Evolutionary conservation across 2,329 filamentous ascomycete species (phyloP).

Genomic region (Canariomyces notabilis): DNA sequence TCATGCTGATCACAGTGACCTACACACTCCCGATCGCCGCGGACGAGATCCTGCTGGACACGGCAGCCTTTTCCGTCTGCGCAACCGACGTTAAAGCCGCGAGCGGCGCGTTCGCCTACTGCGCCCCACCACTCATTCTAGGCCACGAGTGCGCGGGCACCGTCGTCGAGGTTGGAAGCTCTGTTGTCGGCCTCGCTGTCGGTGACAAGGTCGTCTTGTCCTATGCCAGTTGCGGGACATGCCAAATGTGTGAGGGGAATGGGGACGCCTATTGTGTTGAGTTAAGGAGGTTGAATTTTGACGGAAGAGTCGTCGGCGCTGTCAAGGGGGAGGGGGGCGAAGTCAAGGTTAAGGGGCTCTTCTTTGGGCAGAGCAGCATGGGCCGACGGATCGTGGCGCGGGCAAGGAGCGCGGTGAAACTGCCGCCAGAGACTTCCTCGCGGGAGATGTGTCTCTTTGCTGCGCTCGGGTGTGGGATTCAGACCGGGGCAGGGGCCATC

Average conservation of each 20-base stretch:
- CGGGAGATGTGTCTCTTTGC: conserved; percentile 8
- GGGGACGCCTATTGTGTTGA: conserved; percentile 8
- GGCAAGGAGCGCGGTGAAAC: conserved; percentile 8
- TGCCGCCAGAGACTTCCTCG: not conserved
- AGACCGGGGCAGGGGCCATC: conserved; percentile 11
- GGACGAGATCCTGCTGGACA: conserved; percentile 7
- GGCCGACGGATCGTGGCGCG: conserved; percentile 7
- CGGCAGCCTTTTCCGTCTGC: conserved; percentile 7
- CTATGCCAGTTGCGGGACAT: conserved; percentile 5
- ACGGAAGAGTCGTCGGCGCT: not conserved
- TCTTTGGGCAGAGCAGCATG: conserved; percentile 14
- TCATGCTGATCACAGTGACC: conserved; percentile 3
- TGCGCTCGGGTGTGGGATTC: conserved; percentile 11
- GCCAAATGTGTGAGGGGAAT: not conserved
- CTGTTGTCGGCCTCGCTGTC: not conserved
- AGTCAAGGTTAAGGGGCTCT: conserved; percentile 1
- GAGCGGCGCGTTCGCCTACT: conserved; percentile 4
- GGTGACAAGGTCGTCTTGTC: conserved; percentile 15
- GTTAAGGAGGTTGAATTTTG: conserved; percentile 3
- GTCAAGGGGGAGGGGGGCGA: not conserved
- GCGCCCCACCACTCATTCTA: conserved; percentile 12
- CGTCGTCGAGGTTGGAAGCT: not conserved
- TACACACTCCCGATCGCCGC: conserved; percentile 8
- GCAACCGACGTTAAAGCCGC: conserved; percentile 14
- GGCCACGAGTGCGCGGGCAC: conserved; percentile 12